Percentiles rank a stretch among this genome's conserved stretches.
These are phyloP conservation scores for Erodium moschatum DNA, from an alignment of 441 rosid species.

Conservation along the genomic window DNA sequence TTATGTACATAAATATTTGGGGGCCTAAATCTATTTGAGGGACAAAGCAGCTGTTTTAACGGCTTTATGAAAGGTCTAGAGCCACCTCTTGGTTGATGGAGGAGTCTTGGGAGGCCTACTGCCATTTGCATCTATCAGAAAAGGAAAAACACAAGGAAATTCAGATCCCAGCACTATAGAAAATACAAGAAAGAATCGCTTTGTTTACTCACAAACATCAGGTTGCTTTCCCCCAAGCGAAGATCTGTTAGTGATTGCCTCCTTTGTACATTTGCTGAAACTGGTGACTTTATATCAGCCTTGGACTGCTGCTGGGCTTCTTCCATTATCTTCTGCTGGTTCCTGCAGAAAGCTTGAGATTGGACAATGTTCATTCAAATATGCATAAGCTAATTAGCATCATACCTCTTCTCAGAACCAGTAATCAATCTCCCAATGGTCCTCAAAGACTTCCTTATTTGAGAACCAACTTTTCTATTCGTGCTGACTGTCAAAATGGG, in stretches of 20 bases:
- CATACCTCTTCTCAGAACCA: conserved; percentile 81
- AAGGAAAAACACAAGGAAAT: background rate
- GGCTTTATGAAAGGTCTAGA: conserved; percentile 27
- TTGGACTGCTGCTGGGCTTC: conserved; percentile 27
- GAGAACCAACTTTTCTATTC: conserved; percentile 49
- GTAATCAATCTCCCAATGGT: conserved; percentile 75
- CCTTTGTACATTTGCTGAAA: conserved; percentile 39
- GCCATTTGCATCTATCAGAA: conserved; percentile 28
- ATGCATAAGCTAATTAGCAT: no score
- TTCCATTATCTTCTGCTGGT: conserved; percentile 30
- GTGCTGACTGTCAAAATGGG: conserved; percentile 20
- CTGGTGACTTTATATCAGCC: conserved; percentile 35
- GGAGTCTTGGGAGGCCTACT: conserved; percentile 67
- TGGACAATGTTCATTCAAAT: background rate
- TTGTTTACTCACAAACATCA: conserved; percentile 38
- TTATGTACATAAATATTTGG: no score
- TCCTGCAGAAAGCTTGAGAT: conserved; percentile 24
- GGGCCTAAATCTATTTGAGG: no score
- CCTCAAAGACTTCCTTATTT: conserved; percentile 68
- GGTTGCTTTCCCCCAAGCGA: conserved; percentile 63
- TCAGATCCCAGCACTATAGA: no score
- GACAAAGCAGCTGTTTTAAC: no score
- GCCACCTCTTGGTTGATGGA: conserved; percentile 48
- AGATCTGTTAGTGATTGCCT: conserved; percentile 78
- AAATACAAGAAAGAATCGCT: no score